These are phyloP conservation scores for Moringa oleifera DNA, from an alignment of 345 rosid species.

Conservation along the genomic window DNA sequence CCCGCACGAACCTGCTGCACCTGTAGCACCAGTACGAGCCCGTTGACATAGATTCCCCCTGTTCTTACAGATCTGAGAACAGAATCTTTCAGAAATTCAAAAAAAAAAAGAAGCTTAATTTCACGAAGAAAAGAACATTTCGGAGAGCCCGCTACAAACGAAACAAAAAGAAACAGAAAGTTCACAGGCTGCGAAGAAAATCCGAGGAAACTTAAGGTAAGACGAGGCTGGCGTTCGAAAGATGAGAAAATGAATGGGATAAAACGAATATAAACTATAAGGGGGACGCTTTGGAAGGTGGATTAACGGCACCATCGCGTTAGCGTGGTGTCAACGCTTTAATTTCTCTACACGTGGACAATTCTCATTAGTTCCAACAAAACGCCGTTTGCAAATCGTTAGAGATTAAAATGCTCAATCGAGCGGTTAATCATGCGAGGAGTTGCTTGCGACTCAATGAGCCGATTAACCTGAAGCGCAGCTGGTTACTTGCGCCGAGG, in stretches of 20 bases:
- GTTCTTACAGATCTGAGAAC: conserved; percentile 16
- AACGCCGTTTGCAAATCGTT: conserved; percentile 7
- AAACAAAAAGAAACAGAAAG: not conserved
- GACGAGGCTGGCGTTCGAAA: not conserved
- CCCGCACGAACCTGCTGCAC: conserved; percentile 64
- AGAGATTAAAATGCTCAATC: not conserved
- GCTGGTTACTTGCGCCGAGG: not conserved
- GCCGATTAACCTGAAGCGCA: not conserved
- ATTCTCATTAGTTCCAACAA: not conserved
- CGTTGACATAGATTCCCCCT: conserved; percentile 40
- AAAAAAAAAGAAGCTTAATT: no score
- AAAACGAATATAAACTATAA: no score
- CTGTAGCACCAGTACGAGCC: conserved; percentile 84
- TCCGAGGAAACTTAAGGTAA: not conserved
- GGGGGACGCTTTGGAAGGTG: conserved; percentile 2
- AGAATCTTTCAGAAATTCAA: not conserved
- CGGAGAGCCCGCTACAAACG: conserved; percentile 2
- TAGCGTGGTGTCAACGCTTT: conserved; percentile 22
- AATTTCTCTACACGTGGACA: conserved; percentile 15
- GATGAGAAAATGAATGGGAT: conserved; percentile 1
- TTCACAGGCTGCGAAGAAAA: not conserved
- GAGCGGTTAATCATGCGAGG: not conserved
- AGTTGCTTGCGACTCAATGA: no score
- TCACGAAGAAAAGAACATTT: not conserved
- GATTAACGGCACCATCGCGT: conserved; percentile 34